These are phyloP conservation scores for Arabidopsis suecica DNA, from an alignment of 345 rosid species.

Conservation along the genomic window DNA sequence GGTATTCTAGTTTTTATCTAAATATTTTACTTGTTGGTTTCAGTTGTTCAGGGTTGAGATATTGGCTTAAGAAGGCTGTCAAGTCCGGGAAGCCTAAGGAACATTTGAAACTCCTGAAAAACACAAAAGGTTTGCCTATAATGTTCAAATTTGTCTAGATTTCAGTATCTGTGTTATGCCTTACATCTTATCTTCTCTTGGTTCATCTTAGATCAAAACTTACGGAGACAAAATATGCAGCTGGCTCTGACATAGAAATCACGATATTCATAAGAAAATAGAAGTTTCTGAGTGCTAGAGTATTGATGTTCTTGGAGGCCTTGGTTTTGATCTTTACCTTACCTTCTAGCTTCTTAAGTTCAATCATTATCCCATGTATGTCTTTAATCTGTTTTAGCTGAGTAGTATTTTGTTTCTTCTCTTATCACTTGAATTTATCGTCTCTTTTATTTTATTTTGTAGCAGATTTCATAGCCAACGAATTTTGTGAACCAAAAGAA, in stretches of 20 bases:
- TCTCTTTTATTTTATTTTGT: background rate
- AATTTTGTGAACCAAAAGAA: background rate
- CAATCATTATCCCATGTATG: background rate
- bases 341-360: background rate
- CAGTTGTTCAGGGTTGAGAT: too few species aligned
- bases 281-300: conserved; percentile 1
- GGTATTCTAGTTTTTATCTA: too few species aligned
- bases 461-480: background rate
- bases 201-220: conserved; percentile 65
- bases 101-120: conserved; percentile 69
- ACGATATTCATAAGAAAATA: conserved; percentile 63
- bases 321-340: background rate
- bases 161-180: conserved; percentile 2
- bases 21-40: too few species aligned
- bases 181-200: conserved; percentile 11
- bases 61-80: too few species aligned
- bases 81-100: too few species aligned
- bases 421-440: background rate
- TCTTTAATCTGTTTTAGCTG: background rate
- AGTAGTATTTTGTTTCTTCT: too few species aligned
- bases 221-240: conserved; percentile 62
- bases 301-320: too few species aligned
- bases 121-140: conserved; percentile 69
- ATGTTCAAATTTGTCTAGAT: conserved; percentile 4
- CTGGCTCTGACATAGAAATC: conserved; percentile 66